Percentiles rank a stretch among this genome's conserved stretches.
These are phyloP conservation scores for Alliaria petiolata DNA, from an alignment of 345 rosid genomes.

Conservation along the genomic window DNA sequence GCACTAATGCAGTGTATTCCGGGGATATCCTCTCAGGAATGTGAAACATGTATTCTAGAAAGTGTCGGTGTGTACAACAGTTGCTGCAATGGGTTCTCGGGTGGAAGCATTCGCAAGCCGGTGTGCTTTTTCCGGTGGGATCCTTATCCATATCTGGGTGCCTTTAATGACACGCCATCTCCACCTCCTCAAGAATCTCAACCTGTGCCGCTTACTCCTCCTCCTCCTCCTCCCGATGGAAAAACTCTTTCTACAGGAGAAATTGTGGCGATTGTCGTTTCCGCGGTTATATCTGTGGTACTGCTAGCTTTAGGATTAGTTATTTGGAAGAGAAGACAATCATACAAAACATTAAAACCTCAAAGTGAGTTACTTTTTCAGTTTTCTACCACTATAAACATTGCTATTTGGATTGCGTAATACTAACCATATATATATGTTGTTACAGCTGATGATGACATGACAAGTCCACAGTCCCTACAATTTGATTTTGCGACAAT, in stretches of 20 bases:
- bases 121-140: constrained; percentile 20
- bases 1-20: constrained; percentile 21
- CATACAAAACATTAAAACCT: neutral
- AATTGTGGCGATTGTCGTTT: constrained; percentile 4
- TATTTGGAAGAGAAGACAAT: neutral
- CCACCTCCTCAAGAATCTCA: neutral
- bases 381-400: neutral
- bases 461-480: constrained; percentile 4
- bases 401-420: neutral
- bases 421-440: neutral
- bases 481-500: constrained; percentile 15
- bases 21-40: constrained; percentile 4
- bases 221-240: neutral
- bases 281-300: neutral
- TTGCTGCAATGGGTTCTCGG: constrained; percentile 9
- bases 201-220: neutral
- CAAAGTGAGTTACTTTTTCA: neutral
- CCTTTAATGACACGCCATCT: neutral
- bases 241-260: neutral
- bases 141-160: constrained; percentile 6
- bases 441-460: constrained; percentile 12
- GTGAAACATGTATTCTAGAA: constrained; percentile 15
- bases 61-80: neutral
- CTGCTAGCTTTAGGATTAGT: neutral
- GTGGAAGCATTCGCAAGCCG: constrained; percentile 9